These are phyloP conservation scores for Zygosaccharomyces bisporus DNA, from an alignment of 805 yeast genomes.

Conservation along the genomic window DNA sequence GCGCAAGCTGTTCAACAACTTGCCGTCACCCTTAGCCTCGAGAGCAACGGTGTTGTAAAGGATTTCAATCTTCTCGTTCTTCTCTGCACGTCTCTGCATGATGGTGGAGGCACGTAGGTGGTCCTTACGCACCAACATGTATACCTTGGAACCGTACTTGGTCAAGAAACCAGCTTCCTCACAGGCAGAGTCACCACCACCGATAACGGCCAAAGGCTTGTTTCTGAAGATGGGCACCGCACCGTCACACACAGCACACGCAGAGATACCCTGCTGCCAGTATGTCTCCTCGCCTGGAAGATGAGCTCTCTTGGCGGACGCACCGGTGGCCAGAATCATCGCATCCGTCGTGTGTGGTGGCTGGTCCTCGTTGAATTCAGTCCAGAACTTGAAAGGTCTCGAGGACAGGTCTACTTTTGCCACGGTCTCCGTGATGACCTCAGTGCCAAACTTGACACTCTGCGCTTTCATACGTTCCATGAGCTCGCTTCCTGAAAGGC, in stretches of 20 bases:
- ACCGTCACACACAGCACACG: slow-evolving; percentile 99
- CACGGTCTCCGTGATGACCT: slow-evolving; percentile 91
- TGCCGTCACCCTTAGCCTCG: slow-evolving; percentile 94
- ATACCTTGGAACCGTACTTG: slow-evolving; percentile 96
- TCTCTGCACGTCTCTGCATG: slow-evolving; percentile 89
- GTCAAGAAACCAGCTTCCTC: slow-evolving; percentile 97
- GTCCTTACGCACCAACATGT: slow-evolving; percentile 89
- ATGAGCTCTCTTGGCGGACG: slow-evolving; percentile 90
- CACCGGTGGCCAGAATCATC: slow-evolving; percentile 93
- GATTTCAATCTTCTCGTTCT: slow-evolving; percentile 86
- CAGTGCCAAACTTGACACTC: slow-evolving; percentile 83
- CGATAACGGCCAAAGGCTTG: slow-evolving; percentile 95
- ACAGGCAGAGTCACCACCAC: slow-evolving; percentile 99
- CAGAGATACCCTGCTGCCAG: slow-evolving; percentile 99
- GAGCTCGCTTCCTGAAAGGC: slow-evolving; percentile 77
- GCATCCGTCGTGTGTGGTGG: slow-evolving; percentile 93
- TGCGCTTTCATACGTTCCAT: slow-evolving; percentile 95
- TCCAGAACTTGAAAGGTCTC: slow-evolving; percentile 94
- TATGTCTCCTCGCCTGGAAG: slow-evolving; percentile 95
- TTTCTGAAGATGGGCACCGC: slow-evolving; percentile 98
- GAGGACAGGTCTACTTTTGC: slow-evolving; percentile 84
- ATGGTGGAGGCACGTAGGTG: slow-evolving; percentile 90
- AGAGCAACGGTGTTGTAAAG: slow-evolving; percentile 78
- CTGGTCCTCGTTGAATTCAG: slow-evolving; percentile 89
- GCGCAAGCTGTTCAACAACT: slow-evolving; percentile 60